Evolutionary conservation across 805 yeast species (phyloP).

Genomic region (Sungouiella thailandica): DNA sequence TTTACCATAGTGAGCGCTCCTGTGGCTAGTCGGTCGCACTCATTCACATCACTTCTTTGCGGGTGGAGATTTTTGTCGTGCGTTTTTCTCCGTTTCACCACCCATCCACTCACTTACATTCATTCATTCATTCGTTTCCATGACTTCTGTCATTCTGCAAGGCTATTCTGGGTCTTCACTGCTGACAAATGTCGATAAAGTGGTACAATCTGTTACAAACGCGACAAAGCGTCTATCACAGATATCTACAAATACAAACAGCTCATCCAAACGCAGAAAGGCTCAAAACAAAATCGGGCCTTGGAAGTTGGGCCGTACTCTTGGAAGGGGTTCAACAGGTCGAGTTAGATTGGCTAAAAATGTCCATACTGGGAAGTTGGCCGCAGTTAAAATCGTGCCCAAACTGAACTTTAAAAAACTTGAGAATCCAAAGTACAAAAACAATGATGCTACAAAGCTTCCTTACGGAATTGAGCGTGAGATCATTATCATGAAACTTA

Average conservation of each 20-base stretch:
- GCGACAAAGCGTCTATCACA: conserved; percentile 49
- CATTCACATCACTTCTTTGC: no score
- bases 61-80: no score
- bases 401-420: conserved; percentile 60
- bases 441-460: conserved; percentile 47
- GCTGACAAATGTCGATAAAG: conserved; percentile 30
- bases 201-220: conserved; percentile 41
- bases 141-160: conserved; percentile 13
- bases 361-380: conserved; percentile 75
- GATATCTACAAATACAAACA: conserved; percentile 39
- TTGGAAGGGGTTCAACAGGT: conserved; percentile 97
- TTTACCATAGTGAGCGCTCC: conserved; percentile 1
- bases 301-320: conserved; percentile 91
- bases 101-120: no score
- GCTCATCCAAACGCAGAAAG: conserved; percentile 38
- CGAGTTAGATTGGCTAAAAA: conserved; percentile 91
- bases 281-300: conserved; percentile 75
- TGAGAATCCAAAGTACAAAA: conserved; percentile 41
- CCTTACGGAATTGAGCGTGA: conserved; percentile 87
- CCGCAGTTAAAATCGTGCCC: conserved; percentile 96
- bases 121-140: conserved; percentile 2
- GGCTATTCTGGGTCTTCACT: conserved; percentile 13
- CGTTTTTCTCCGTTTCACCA: no score
- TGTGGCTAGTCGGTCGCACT: no score
- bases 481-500: conserved; percentile 77